These are phyloP conservation scores for Amylostereum chailletii DNA, from an alignment of 1,284 basidiomycete species.

Conservation along the genomic window DNA sequence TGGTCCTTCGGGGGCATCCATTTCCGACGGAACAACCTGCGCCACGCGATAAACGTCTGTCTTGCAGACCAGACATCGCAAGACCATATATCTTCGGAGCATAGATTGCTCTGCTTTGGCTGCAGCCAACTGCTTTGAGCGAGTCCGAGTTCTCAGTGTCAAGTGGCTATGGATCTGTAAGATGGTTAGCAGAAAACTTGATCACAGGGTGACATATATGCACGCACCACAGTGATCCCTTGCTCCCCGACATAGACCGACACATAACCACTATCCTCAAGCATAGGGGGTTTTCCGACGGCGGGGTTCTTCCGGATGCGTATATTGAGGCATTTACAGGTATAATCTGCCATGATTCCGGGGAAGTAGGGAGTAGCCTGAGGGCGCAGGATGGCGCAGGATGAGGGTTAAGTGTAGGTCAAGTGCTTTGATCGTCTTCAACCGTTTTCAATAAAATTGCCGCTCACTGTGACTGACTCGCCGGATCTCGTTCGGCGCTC, in stretches of 20 bases:
- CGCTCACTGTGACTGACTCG: too few relatives aligned
- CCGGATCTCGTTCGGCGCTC: too few relatives aligned
- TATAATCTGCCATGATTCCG: slow-evolving; percentile 20
- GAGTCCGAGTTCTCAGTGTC: slow-evolving; percentile 55
- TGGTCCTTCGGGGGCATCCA: slow-evolving; percentile 58
- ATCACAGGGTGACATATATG: too few relatives aligned
- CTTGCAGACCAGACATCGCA: slow-evolving; percentile 65
- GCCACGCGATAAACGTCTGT: slow-evolving; percentile 60
- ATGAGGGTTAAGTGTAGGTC: too few relatives aligned
- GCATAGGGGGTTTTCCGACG: slow-evolving; percentile 12
- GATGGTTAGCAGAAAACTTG: background rate
- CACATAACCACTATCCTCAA: slow-evolving; percentile 37
- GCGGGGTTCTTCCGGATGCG: slow-evolving; percentile 30
- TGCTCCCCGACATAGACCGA: slow-evolving; percentile 57
- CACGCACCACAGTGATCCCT: slow-evolving; percentile 57
- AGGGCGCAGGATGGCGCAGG: background rate
- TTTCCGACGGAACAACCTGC: slow-evolving; percentile 47
- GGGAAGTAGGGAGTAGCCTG: background rate
- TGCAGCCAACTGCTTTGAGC: slow-evolving; percentile 33
- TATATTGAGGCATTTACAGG: slow-evolving; percentile 69
- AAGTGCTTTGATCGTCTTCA: too few relatives aligned
- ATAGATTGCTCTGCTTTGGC: slow-evolving; percentile 26
- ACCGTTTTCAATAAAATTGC: too few relatives aligned
- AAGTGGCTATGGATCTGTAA: slow-evolving; percentile 58
- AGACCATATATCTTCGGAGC: slow-evolving; percentile 48